Percentiles rank a stretch among this genome's conserved stretches.
phyloP scores from a whole-genome alignment of 2,329 filamentous ascomycete genomes.

The Alternaria burnsii region DNA sequence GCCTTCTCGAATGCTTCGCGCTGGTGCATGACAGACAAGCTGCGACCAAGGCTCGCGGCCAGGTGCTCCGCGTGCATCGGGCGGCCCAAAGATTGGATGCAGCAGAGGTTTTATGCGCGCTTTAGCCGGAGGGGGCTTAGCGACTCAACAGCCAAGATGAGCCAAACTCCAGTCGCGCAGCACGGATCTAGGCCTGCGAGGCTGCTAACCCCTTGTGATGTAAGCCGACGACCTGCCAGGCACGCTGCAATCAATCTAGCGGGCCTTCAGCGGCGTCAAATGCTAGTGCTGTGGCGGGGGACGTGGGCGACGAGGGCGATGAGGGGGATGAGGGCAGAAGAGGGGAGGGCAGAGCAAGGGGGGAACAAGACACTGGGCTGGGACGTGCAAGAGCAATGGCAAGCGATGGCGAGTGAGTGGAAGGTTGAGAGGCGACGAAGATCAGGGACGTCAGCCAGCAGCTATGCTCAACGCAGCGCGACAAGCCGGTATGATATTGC shows the following conservation, averaged over 20 bases:
- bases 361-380: no score
- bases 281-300: background rate
- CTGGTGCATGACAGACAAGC: slow-evolving; percentile 28
- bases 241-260: slow-evolving; percentile 19
- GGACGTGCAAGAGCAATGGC: background rate
- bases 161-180: slow-evolving; percentile 19
- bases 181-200: slow-evolving; percentile 23
- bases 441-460: slow-evolving; percentile 14
- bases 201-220: slow-evolving; percentile 19
- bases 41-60: slow-evolving; percentile 28
- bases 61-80: slow-evolving; percentile 25
- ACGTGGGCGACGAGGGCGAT: background rate
- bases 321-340: no score
- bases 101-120: slow-evolving; percentile 10
- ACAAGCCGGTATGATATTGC: slow-evolving; percentile 4
- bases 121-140: slow-evolving; percentile 19
- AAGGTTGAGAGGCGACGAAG: slow-evolving; percentile 6
- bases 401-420: background rate
- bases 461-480: slow-evolving; percentile 11
- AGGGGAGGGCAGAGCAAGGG: no score
- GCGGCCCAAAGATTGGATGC: slow-evolving; percentile 10
- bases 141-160: slow-evolving; percentile 29
- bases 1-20: slow-evolving; percentile 16
- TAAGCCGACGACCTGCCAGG: slow-evolving; percentile 21
- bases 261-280: slow-evolving; percentile 25